Base-by-base conservation (phyloP, 2,329 filamentous ascomycete genomes). In the Colletotrichum plurivorum region DNA sequence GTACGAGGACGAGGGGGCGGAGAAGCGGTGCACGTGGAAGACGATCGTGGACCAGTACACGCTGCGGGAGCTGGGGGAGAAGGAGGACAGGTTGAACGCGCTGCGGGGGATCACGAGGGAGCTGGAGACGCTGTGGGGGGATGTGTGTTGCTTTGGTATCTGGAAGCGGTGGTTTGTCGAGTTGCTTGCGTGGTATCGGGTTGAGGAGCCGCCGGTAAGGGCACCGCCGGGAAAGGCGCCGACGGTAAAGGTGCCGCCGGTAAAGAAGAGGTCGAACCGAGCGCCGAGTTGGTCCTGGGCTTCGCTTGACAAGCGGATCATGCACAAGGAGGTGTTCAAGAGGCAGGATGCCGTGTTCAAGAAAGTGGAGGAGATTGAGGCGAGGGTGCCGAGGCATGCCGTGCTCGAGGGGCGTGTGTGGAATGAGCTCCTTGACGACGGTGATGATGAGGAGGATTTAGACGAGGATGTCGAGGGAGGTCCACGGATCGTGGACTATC, bases 271-370 rank as follows among this genome's bases (percentile, higher is more conserved):
- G 16, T 58, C 43, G 16, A 13, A 1, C 2, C 58, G 52, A 5
- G 67, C 67, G 20, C 67, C 67, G 9, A 68, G 45, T 20, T 70
- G 67, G 67, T 70, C 67, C 1, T 70, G 67, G 67, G 67, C 56
- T 5, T 70, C 67, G 46, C 20, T 70, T 22, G 36, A 63, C 15
- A 41, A 51, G 43, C 18, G 20, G 4, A 25, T 70, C 20, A 27
- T 2, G 22, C 68, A 57, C 41, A 68, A 25, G 39, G 48, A 57
- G 13, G 16, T 2, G n/a, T 45, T 68, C 15, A n/a, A 15, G 2
- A 48, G 39, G 13, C 6, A 45, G 1, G 57, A 68, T 15, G 67
- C 67, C 9, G 16, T 25, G 18, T 16, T 68, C 1, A 55, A 52
- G 10, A 16, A 13, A 3, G 27, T 41, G 36, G 59, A 53, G 10